phyloP scores from a whole-genome alignment of 1,284 basidiomycete genomes.

The Sporisorium graminicola region DNA sequence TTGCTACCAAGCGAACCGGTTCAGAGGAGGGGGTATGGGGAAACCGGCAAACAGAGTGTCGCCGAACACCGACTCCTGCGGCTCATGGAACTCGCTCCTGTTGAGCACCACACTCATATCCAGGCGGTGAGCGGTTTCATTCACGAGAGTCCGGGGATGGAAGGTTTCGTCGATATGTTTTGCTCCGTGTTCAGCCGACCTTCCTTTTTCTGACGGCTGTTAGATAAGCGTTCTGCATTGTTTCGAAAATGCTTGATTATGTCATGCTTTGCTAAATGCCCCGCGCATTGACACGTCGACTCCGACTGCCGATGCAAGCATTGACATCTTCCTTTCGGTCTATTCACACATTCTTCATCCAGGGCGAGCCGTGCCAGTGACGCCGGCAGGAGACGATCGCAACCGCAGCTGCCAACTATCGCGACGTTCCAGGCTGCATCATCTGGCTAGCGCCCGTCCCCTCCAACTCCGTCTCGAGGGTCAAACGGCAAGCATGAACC shows the following conservation, averaged over 20 bases:
- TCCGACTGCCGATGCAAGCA: constrained; percentile 22
- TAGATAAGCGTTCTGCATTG: neutral
- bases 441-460: too few species aligned
- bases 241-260: neutral
- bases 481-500: constrained; percentile 47
- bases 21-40: neutral
- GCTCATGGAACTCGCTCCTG: constrained; percentile 15
- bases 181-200: constrained; percentile 30
- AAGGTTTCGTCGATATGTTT: too few species aligned
- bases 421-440: too few species aligned
- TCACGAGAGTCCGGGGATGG: neutral
- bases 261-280: constrained; percentile 12
- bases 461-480: too few species aligned
- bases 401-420: neutral
- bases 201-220: neutral
- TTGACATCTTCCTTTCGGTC: neutral
- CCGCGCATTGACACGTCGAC: constrained; percentile 28
- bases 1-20: neutral
- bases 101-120: neutral
- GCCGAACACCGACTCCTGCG: constrained; percentile 20
- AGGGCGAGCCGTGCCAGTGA: neutral
- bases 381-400: neutral
- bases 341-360: neutral
- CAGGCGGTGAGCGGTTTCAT: neutral
- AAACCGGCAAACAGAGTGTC: constrained; percentile 24